Conservation (phyloP, 2,329 filamentous ascomycete species). For the Xylaria sp. region DNA sequence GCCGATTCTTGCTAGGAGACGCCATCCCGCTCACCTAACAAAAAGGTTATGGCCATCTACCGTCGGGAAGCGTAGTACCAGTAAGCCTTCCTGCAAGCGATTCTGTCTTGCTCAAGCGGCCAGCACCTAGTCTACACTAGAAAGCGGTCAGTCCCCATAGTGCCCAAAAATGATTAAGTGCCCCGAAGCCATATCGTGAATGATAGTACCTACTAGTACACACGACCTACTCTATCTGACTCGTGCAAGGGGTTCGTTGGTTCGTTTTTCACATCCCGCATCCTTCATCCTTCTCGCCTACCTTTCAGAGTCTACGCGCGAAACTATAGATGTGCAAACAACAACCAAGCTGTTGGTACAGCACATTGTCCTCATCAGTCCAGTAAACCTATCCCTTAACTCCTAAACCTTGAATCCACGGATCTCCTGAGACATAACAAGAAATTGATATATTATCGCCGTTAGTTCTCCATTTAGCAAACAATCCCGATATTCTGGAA, state of each 20-base stretch:
- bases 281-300: slow-evolving; percentile 6
- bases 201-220: not conserved
- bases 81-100: slow-evolving; percentile 5
- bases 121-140: not conserved
- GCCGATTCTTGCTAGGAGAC: not conserved
- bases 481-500: not conserved
- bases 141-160: not conserved
- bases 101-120: not conserved
- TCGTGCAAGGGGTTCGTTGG: not conserved
- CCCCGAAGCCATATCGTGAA: slow-evolving; percentile 24
- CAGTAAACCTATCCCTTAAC: not conserved
- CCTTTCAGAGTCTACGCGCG: not conserved
- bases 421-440: not conserved
- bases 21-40: slow-evolving; percentile 1
- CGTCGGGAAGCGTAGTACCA: not conserved
- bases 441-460: not conserved
- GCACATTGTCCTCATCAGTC: not conserved
- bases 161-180: slow-evolving; percentile 18
- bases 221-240: not conserved
- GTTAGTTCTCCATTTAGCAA: not conserved
- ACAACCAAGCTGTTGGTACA: not conserved
- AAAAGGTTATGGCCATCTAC: slow-evolving; percentile 1
- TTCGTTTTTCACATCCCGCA: not conserved
- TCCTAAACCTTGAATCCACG: not conserved
- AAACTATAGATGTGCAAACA: not conserved